Conservation (phyloP, 1,284 basidiomycete species). For the Athelia psychrophila region DNA sequence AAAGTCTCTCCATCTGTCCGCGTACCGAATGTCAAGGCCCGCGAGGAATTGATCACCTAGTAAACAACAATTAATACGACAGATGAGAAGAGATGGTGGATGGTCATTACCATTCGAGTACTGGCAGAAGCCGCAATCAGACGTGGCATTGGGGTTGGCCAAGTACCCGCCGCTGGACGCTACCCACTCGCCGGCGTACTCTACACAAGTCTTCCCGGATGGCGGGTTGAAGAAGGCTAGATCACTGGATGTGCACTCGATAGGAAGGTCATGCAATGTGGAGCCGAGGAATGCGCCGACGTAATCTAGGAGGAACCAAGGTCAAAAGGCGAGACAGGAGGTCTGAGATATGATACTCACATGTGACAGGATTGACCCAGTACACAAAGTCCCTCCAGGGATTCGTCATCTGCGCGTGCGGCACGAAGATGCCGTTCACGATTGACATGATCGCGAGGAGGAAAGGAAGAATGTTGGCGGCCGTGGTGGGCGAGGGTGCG, state of each 20-base stretch:
- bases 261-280: conserved; percentile 17
- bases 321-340: background rate
- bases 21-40: background rate
- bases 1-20: background rate
- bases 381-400: background rate
- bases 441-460: background rate
- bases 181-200: background rate
- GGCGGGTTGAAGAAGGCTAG: conserved; percentile 1
- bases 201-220: background rate
- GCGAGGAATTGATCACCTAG: background rate
- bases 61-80: background rate
- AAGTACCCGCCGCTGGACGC: conserved; percentile 42
- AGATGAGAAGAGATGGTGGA: too few relatives aligned
- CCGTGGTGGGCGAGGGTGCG: background rate
- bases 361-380: background rate
- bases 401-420: background rate
- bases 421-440: background rate
- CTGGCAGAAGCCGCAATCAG: conserved; percentile 19
- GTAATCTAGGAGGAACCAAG: conserved; percentile 8
- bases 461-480: background rate
- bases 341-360: background rate
- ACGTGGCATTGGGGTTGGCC: conserved; percentile 34
- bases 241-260: conserved; percentile 18
- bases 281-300: conserved; percentile 15
- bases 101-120: background rate